Evolutionary conservation across 2,329 filamentous ascomycete species (phyloP).

Genomic region (Cladophialophora chaetospira): DNA sequence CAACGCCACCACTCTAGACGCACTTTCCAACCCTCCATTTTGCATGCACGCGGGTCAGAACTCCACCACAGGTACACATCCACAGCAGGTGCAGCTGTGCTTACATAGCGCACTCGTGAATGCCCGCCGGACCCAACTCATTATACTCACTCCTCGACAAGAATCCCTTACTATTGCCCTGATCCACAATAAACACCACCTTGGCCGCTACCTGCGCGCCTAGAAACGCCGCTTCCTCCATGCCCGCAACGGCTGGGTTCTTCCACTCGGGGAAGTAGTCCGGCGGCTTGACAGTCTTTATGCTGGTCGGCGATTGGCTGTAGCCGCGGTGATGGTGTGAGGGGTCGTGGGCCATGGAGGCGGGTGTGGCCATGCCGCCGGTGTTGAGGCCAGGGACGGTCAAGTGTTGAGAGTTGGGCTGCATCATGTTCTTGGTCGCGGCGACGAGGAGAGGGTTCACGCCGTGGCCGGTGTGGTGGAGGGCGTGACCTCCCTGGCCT

Average conservation of each 20-base stretch:
- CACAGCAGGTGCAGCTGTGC: not conserved
- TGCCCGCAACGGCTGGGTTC: slow-evolving; percentile 61
- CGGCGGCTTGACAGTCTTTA: slow-evolving; percentile 75
- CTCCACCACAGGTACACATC: not conserved
- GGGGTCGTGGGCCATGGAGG: slow-evolving; percentile 34
- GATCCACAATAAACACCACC: slow-evolving; percentile 69
- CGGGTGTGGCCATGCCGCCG: slow-evolving; percentile 10
- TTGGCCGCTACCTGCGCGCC: slow-evolving; percentile 85
- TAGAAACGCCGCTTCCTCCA: slow-evolving; percentile 82
- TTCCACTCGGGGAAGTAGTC: slow-evolving; percentile 92
- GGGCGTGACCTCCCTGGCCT: slow-evolving; percentile 50
- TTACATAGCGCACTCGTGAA: slow-evolving; percentile 57
- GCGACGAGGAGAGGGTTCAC: slow-evolving; percentile 92
- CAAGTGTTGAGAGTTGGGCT: slow-evolving; percentile 43
- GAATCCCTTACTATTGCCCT: slow-evolving; percentile 67
- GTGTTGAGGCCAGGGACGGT: slow-evolving; percentile 43
- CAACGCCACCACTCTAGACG: no score
- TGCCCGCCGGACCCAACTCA: slow-evolving; percentile 64
- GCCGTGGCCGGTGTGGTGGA: slow-evolving; percentile 58
- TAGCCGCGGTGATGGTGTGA: slow-evolving; percentile 62
- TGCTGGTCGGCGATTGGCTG: slow-evolving; percentile 77
- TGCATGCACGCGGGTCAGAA: not conserved
- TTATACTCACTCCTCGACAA: slow-evolving; percentile 70
- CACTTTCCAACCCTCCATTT: not conserved
- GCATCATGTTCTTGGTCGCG: slow-evolving; percentile 61